Evolutionary conservation across 2,329 filamentous ascomycete species (phyloP).

Genomic region (Aphanoascus verrucosus): DNA sequence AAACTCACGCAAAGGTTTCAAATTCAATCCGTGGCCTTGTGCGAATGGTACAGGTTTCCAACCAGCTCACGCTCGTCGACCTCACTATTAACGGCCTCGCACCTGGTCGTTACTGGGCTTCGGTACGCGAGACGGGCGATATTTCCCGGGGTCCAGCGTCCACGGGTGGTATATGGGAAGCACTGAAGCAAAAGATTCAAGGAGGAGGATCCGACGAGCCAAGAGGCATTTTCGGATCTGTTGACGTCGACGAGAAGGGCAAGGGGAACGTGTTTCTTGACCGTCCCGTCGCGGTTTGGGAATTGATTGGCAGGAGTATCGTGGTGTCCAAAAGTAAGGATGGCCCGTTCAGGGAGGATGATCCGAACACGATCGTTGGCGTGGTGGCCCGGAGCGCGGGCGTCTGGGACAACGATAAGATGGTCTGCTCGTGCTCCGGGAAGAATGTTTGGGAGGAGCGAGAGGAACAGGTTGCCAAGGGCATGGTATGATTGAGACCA

Average conservation of each 20-base stretch:
- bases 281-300: slow-evolving; percentile 78
- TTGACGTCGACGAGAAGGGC: slow-evolving; percentile 66
- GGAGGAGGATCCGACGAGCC: slow-evolving; percentile 35
- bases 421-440: slow-evolving; percentile 91
- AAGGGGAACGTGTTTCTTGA: slow-evolving; percentile 72
- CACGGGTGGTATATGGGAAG: slow-evolving; percentile 72
- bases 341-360: slow-evolving; percentile 54
- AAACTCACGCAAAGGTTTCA: slow-evolving; percentile 59
- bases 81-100: slow-evolving; percentile 72
- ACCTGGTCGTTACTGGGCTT: slow-evolving; percentile 72
- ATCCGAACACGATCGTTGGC: slow-evolving; percentile 76
- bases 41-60: slow-evolving; percentile 83
- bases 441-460: slow-evolving; percentile 98
- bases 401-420: slow-evolving; percentile 99
- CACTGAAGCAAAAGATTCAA: slow-evolving; percentile 34
- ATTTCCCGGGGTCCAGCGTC: slow-evolving; percentile 74
- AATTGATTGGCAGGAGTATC: slow-evolving; percentile 88
- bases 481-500: slow-evolving; percentile 57
- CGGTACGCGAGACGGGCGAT: slow-evolving; percentile 75
- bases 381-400: slow-evolving; percentile 92
- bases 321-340: slow-evolving; percentile 63
- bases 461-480: slow-evolving; percentile 74
- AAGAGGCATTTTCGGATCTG: slow-evolving; percentile 59
- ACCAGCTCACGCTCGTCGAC: slow-evolving; percentile 67
- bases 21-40: slow-evolving; percentile 74